Percentiles rank a stretch among this genome's conserved stretches.
phyloP scores from a whole-genome alignment of 331 rosid genomes.

The Arachis monticola region DNA sequence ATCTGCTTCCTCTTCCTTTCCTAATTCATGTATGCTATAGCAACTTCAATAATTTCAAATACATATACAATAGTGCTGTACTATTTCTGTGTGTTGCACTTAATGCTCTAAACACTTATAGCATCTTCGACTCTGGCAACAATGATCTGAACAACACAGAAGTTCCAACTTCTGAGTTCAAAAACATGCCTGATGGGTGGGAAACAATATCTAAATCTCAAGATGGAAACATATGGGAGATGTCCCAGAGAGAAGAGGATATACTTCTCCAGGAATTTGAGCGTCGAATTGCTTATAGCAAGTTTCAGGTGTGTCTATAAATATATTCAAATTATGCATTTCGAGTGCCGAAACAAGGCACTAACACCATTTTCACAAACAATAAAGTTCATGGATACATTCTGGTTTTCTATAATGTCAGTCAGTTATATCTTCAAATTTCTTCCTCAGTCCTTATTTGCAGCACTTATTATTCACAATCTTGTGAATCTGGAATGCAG shows the following conservation, averaged over 20 bases:
- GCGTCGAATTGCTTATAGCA: slow-evolving; percentile 86
- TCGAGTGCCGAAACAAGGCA: slow-evolving; percentile 15
- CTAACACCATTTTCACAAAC: slow-evolving; percentile 9
- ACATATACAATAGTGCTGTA: neutral
- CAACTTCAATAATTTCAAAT: slow-evolving; percentile 6
- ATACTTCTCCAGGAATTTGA: slow-evolving; percentile 95
- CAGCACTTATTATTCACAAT: neutral
- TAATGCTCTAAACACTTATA: slow-evolving; percentile 44
- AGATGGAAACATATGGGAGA: slow-evolving; percentile 92
- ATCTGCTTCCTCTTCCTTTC: too few relatives aligned
- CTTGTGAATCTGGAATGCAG: slow-evolving; percentile 52
- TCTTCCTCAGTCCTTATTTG: neutral
- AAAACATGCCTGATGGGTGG: slow-evolving; percentile 96
- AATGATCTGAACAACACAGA: slow-evolving; percentile 61
- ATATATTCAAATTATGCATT: slow-evolving; percentile 2
- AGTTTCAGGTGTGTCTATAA: slow-evolving; percentile 74
- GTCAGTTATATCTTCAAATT: neutral
- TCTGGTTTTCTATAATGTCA: neutral
- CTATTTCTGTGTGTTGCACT: slow-evolving; percentile 22
- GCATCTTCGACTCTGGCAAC: slow-evolving; percentile 72
- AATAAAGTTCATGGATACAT: neutral
- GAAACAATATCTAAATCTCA: slow-evolving; percentile 73
- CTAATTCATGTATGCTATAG: neutral
- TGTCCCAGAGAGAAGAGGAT: slow-evolving; percentile 97
- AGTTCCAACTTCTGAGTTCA: slow-evolving; percentile 64